phyloP scores from a whole-genome alignment of 306 rosid genomes.

The Citrullus amarus region DNA sequence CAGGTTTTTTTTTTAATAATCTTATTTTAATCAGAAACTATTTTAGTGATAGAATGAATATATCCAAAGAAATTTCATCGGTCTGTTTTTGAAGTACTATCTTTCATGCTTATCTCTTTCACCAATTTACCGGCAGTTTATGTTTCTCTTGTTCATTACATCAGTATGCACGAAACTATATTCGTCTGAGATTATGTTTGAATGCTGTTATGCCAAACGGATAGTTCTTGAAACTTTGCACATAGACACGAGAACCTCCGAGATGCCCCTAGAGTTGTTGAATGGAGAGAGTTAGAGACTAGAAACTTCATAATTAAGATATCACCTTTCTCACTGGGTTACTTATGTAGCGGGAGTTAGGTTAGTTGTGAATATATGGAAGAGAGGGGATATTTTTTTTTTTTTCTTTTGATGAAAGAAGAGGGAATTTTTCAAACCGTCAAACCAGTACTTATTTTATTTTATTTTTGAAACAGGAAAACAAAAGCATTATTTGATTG shows the following conservation, averaged over 20 bases:
- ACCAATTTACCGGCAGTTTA: background rate
- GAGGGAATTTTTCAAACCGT: background rate
- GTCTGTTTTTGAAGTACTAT: background rate
- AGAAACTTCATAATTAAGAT: background rate
- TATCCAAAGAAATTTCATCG: no score
- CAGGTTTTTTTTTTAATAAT: background rate
- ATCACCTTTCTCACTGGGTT: background rate
- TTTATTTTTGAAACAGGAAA: background rate
- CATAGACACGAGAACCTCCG: background rate
- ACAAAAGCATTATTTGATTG: background rate
- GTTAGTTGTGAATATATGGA: background rate
- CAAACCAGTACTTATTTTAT: background rate
- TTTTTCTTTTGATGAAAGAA: no score
- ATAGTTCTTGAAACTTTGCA: background rate
- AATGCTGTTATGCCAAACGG: background rate
- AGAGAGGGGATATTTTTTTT: background rate
- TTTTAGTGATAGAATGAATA: no score
- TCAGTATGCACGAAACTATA: background rate
- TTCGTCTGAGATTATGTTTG: background rate
- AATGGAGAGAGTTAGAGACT: background rate
- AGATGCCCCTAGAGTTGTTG: background rate
- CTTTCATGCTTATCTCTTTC: background rate
- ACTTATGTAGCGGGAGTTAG: background rate
- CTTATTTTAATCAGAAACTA: no score
- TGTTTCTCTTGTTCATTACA: background rate